A percentile compares a stretch with the other conserved stretches of the same genome.
Conservation (phyloP, 805 yeast genomes). For the Isabelozyma rhagii region DNA sequence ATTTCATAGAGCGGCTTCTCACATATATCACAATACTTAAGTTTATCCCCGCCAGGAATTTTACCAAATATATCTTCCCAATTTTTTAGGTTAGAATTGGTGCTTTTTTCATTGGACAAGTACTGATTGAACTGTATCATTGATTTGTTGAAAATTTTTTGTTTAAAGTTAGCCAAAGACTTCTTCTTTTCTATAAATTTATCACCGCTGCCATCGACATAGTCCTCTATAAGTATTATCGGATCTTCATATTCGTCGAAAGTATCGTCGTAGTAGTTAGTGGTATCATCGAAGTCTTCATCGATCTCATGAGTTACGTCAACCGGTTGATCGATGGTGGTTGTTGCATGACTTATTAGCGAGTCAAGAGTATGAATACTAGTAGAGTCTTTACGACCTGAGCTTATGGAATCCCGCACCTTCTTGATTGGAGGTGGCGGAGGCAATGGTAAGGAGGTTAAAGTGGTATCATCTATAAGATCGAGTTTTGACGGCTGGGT, state of each 20-base stretch:
- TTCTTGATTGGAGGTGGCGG: conserved; percentile 37
- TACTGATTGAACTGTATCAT: neutral
- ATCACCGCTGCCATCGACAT: conserved; percentile 24
- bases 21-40: conserved; percentile 63
- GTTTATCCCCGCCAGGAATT: conserved; percentile 34
- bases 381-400: neutral
- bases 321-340: neutral
- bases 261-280: conserved; percentile 6
- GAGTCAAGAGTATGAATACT: neutral
- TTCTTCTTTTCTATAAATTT: conserved; percentile 23
- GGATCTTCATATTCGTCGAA: conserved; percentile 29
- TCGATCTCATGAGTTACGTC: conserved; percentile 4
- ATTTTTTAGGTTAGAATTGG: conserved; percentile 12
- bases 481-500: conserved; percentile 40
- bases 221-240: conserved; percentile 55
- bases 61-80: conserved; percentile 37
- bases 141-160: conserved; percentile 8
- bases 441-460: conserved; percentile 52
- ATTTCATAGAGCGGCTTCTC: conserved; percentile 65
- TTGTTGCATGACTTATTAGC: neutral
- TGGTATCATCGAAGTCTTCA: conserved; percentile 10
- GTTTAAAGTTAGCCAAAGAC: conserved; percentile 39
- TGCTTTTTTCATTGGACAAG: neutral
- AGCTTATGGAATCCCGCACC: neutral
- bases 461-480: conserved; percentile 43